A percentile compares a stretch with the other conserved stretches of the same genome.
These are phyloP conservation scores for Aspergillus fischeri DNA, from an alignment of 2,329 filamentous ascomycete species.

Conservation along the genomic window DNA sequence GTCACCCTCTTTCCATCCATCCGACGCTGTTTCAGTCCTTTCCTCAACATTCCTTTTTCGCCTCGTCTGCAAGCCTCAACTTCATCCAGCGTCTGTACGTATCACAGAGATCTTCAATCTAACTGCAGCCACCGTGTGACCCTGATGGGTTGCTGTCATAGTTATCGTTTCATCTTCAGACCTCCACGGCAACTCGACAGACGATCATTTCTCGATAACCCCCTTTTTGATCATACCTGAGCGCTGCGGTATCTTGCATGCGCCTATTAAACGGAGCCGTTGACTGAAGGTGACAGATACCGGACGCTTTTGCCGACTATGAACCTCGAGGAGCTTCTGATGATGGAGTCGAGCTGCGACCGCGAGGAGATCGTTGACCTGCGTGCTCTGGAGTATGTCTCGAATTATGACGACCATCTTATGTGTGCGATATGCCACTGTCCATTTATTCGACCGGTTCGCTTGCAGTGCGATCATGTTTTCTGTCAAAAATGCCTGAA, in stretches of 20 bases:
- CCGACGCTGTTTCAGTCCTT: neutral
- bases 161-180: conserved; percentile 20
- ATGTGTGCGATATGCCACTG: conserved; percentile 63
- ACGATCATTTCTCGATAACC: conserved; percentile 11
- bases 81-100: neutral
- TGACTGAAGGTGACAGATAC: neutral
- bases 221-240: conserved; percentile 3
- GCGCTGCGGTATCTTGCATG: neutral
- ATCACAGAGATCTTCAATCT: conserved; percentile 3
- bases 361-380: conserved; percentile 47
- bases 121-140: conserved; percentile 15
- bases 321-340: conserved; percentile 30
- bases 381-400: conserved; percentile 55
- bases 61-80: neutral
- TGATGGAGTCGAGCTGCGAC: conserved; percentile 25
- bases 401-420: conserved; percentile 55
- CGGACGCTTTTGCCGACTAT: conserved; percentile 17
- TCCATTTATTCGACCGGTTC: conserved; percentile 56
- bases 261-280: conserved; percentile 2
- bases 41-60: neutral
- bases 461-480: conserved; percentile 59
- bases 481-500: conserved; percentile 59
- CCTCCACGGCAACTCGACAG: conserved; percentile 13
- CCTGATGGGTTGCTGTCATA: conserved; percentile 18
- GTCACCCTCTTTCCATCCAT: neutral